These are phyloP conservation scores for Globisporangium iwayamae DNA, from an alignment of 352 stramenopile genomes.

Conservation along the genomic window DNA sequence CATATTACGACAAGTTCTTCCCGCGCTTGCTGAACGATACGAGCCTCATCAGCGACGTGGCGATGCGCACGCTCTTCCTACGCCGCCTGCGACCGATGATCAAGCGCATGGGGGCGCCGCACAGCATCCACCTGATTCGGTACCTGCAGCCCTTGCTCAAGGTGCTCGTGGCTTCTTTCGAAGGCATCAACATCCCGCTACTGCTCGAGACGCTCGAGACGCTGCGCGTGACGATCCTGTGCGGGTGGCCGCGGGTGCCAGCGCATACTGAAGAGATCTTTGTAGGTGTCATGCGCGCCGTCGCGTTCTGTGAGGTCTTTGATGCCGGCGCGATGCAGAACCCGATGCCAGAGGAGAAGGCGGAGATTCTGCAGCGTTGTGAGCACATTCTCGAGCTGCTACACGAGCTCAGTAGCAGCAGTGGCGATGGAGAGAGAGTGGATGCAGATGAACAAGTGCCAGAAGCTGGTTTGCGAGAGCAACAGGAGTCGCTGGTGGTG, in stretches of 20 bases:
- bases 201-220: conserved; percentile 57
- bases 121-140: conserved; percentile 66
- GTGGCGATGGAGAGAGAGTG: neutral
- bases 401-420: conserved; percentile 21
- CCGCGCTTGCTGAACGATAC: conserved; percentile 60
- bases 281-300: conserved; percentile 62
- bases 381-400: conserved; percentile 36
- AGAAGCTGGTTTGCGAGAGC: neutral
- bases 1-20: conserved; percentile 66
- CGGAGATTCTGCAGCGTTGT: conserved; percentile 29
- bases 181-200: conserved; percentile 51
- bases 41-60: conserved; percentile 58
- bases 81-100: conserved; percentile 46
- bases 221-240: conserved; percentile 43
- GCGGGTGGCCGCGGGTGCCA: conserved; percentile 68
- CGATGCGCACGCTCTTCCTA: conserved; percentile 55
- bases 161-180: conserved; percentile 62
- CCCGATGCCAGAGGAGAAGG: conserved; percentile 23
- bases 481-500: neutral
- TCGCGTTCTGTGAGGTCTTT: conserved; percentile 65
- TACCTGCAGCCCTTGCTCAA: conserved; percentile 82
- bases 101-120: conserved; percentile 45
- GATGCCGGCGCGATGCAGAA: conserved; percentile 30
- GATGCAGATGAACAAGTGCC: neutral
- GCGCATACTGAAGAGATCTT: conserved; percentile 65